phyloP scores from a whole-genome alignment of 495 filamentous ascomycete species.

The Xylaria cubensis region DNA sequence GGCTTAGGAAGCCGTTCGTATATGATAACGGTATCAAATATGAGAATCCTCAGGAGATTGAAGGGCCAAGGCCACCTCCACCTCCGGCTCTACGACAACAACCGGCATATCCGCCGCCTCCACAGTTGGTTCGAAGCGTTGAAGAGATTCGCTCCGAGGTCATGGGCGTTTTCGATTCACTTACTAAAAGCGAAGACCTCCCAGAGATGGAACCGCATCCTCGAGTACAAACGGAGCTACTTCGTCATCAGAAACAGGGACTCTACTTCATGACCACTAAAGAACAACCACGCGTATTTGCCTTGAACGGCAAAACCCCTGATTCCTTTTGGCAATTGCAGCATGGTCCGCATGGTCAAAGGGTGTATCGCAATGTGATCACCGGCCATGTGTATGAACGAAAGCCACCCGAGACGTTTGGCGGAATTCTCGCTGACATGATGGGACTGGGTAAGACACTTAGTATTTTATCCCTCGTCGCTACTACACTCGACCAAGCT shows the following conservation, averaged over 20 bases:
- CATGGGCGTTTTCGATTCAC: slow-evolving; percentile 83
- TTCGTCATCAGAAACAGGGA: slow-evolving; percentile 91
- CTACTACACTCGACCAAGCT: slow-evolving; percentile 66
- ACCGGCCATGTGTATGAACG: slow-evolving; percentile 68
- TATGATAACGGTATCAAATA: slow-evolving; percentile 69
- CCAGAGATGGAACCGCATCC: slow-evolving; percentile 73
- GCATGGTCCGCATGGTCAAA: slow-evolving; percentile 57
- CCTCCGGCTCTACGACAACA: slow-evolving; percentile 30
- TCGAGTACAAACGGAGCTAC: slow-evolving; percentile 69
- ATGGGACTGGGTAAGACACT: slow-evolving; percentile 98
- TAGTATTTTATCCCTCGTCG: slow-evolving; percentile 80
- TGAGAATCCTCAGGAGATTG: slow-evolving; percentile 65
- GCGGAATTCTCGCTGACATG: slow-evolving; percentile 95
- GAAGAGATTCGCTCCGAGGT: slow-evolving; percentile 89
- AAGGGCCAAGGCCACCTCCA: slow-evolving; percentile 51
- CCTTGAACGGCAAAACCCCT: slow-evolving; percentile 55
- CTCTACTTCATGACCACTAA: slow-evolving; percentile 87
- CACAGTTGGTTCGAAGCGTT: slow-evolving; percentile 63
- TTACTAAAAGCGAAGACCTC: slow-evolving; percentile 74
- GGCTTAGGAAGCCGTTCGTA: slow-evolving; percentile 66
- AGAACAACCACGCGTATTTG: slow-evolving; percentile 61
- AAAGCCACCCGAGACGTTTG: slow-evolving; percentile 74
- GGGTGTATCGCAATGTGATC: slow-evolving; percentile 79
- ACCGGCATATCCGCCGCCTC: slow-evolving; percentile 21
- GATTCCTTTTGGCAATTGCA: slow-evolving; percentile 78